Percentiles rank a stretch among this genome's conserved stretches.
These are phyloP conservation scores for Pythium scleroteichum DNA, from an alignment of 352 stramenopile genomes.

Conservation along the genomic window DNA sequence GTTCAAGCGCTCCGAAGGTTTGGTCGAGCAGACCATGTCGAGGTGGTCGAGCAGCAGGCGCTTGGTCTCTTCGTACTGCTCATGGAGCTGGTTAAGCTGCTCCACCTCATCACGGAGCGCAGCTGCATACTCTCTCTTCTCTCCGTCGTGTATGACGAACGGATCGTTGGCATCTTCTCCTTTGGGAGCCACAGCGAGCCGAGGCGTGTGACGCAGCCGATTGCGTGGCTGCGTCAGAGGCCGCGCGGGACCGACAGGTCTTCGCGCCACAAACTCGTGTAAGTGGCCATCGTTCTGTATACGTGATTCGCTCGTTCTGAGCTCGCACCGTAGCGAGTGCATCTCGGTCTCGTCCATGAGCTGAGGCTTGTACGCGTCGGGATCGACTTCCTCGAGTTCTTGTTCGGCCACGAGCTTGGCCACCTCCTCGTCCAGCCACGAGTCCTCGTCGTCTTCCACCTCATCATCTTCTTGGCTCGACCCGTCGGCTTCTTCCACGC, in stretches of 20 bases:
- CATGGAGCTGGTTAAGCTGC: conserved; percentile 45
- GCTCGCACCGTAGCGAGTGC: conserved; percentile 35
- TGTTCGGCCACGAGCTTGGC: conserved; percentile 19
- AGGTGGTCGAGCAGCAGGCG: conserved; percentile 56
- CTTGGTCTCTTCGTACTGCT: conserved; percentile 60
- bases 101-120: conserved; percentile 40
- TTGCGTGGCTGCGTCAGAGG: background rate
- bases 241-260: background rate
- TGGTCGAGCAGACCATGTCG: conserved; percentile 48
- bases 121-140: conserved; percentile 35
- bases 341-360: conserved; percentile 64
- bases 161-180: conserved; percentile 1
- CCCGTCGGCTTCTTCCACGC: too few relatives aligned
- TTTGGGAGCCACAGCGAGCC: background rate
- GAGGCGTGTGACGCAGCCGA: background rate
- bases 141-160: conserved; percentile 5
- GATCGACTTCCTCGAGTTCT: conserved; percentile 8
- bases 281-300: conserved; percentile 48
- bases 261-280: conserved; percentile 36
- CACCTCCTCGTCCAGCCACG: conserved; percentile 23
- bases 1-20: conserved; percentile 46
- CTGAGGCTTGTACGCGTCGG: conserved; percentile 41
- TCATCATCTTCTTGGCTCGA: conserved; percentile 21
- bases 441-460: conserved; percentile 18
- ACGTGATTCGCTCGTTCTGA: conserved; percentile 41